phyloP scores from a whole-genome alignment of 2,329 filamentous ascomycete species.

The Aspergillus eucalypticola region DNA sequence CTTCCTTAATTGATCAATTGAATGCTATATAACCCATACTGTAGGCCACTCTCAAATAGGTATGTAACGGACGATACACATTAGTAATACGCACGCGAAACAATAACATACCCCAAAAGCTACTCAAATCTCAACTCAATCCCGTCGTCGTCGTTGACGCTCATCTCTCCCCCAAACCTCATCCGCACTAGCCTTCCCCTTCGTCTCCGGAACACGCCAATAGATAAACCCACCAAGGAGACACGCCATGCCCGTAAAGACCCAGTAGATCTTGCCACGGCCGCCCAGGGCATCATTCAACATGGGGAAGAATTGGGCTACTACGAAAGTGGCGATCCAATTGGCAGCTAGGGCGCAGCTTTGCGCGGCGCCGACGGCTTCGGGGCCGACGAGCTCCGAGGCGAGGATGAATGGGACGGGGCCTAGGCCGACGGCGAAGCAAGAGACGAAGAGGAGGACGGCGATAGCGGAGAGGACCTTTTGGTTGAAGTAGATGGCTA shows the following conservation, averaged over 20 bases:
- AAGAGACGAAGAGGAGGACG: conserved; percentile 81
- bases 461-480: conserved; percentile 77
- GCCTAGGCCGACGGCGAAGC: conserved; percentile 86
- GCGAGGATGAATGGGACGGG: conserved; percentile 94
- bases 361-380: conserved; percentile 89
- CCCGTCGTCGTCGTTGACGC: conserved; percentile 34
- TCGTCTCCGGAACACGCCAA: conserved; percentile 80
- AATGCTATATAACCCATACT: too few species aligned
- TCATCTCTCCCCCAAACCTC: conserved; percentile 79
- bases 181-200: conserved; percentile 76
- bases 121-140: conserved; percentile 22
- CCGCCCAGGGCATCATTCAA: conserved; percentile 75
- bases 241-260: conserved; percentile 77
- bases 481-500: conserved; percentile 73
- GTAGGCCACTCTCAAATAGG: too few species aligned
- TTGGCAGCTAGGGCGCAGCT: conserved; percentile 84
- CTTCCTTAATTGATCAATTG: too few species aligned
- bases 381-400: conserved; percentile 83
- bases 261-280: conserved; percentile 81
- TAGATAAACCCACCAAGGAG: conserved; percentile 71
- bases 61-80: background rate
- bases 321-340: conserved; percentile 86
- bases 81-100: background rate
- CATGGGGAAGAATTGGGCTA: conserved; percentile 93
- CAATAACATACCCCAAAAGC: background rate